phyloP scores from a whole-genome alignment of 2,329 filamentous ascomycete genomes.

The Ophiostoma novo-ulmi region DNA sequence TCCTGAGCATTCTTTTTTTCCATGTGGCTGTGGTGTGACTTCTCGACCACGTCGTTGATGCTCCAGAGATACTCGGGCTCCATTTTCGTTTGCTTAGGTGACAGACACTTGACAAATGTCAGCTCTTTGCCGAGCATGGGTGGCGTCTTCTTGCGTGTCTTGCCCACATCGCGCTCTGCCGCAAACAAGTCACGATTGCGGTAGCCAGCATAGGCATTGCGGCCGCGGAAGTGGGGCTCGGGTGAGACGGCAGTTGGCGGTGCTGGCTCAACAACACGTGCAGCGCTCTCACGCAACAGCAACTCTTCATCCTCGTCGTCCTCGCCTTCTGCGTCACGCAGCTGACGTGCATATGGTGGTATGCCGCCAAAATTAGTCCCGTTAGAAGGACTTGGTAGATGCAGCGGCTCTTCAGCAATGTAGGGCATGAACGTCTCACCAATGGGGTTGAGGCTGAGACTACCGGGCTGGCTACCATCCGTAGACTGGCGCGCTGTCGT shows the following conservation, averaged over 20 bases:
- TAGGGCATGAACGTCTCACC: constrained; percentile 34
- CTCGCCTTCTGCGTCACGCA: constrained; percentile 26
- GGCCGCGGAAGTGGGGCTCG: constrained; percentile 41
- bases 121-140: constrained; percentile 86
- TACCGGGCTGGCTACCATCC: constrained; percentile 24
- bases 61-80: constrained; percentile 66
- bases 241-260: constrained; percentile 29
- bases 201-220: constrained; percentile 42
- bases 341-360: constrained; percentile 24
- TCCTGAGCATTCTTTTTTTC: not conserved
- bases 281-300: constrained; percentile 18
- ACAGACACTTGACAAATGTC: constrained; percentile 72
- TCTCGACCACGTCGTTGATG: constrained; percentile 44
- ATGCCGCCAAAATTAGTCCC: not conserved
- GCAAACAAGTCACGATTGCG: constrained; percentile 47
- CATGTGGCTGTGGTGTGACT: constrained; percentile 39
- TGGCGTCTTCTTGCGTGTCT: constrained; percentile 55
- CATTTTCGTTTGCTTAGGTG: constrained; percentile 77
- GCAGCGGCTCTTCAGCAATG: constrained; percentile 32
- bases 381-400: not conserved
- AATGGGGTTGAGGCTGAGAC: constrained; percentile 30
- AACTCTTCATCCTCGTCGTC: constrained; percentile 28
- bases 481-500: constrained; percentile 29
- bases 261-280: not conserved
- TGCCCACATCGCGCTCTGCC: constrained; percentile 39